Percentiles rank a stretch among this genome's conserved stretches.
phyloP scores from a whole-genome alignment of 768 basidiomycete genomes.

The Cystobasidium onofrii region DNA sequence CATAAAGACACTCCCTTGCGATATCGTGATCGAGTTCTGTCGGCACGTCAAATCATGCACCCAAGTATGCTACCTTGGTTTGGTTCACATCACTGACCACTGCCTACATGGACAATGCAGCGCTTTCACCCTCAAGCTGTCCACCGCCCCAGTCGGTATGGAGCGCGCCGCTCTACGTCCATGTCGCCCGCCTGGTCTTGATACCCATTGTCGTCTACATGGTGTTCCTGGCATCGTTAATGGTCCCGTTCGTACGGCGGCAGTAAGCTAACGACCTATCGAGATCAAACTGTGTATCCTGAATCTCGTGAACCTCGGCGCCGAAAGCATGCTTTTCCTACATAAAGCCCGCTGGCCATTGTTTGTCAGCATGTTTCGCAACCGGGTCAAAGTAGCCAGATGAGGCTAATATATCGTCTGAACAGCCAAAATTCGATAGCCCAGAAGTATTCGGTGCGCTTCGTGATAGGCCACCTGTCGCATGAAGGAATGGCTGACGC shows the following conservation, averaged over 20 bases:
- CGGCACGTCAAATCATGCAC: too few species aligned
- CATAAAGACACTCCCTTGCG: too few species aligned
- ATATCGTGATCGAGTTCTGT: too few species aligned
- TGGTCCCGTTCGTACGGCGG: not conserved
- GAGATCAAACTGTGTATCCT: not conserved
- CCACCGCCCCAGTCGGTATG: not conserved
- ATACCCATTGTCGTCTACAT: not conserved
- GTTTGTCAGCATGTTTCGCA: not conserved
- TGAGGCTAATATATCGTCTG: not conserved
- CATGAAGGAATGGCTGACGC: not conserved
- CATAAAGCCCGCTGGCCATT: conserved; percentile 18
- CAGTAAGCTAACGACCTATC: not conserved
- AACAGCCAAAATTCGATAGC: conserved; percentile 11
- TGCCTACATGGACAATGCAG: not conserved
- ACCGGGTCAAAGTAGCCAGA: not conserved
- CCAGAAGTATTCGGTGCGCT: conserved; percentile 10
- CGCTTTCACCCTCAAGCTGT: not conserved
- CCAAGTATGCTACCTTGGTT: too few species aligned
- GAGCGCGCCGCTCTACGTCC: not conserved
- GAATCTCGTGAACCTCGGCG: not conserved
- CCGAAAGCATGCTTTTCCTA: not conserved
- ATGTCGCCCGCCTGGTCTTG: not conserved
- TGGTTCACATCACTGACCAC: too few species aligned
- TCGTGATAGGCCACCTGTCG: not conserved
- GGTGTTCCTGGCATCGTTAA: not conserved